Conservation (phyloP, 2,329 filamentous ascomycete genomes). For the Hymenoscyphus linearis region DNA sequence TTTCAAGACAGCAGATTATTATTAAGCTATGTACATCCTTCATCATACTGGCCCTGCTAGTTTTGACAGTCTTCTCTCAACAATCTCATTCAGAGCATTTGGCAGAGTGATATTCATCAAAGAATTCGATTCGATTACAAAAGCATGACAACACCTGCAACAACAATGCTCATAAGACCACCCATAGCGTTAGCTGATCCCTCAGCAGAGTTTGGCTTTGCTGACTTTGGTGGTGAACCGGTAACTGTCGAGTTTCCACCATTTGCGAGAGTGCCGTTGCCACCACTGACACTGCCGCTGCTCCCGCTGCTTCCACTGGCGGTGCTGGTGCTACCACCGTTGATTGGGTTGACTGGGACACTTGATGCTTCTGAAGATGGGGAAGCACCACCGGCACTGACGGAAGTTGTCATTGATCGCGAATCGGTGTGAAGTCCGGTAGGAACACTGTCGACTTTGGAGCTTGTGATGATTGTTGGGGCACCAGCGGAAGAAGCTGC, state of each 20-base stretch:
- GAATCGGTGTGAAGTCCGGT: no score
- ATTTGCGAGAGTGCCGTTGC: no score
- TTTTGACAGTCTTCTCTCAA: not conserved
- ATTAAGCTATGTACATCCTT: not conserved
- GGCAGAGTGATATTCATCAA: not conserved
- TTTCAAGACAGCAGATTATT: no score
- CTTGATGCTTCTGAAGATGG: conserved; percentile 2
- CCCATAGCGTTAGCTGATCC: conserved; percentile 1
- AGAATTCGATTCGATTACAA: conserved; percentile 11
- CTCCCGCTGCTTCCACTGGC: not conserved
- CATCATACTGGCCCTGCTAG: not conserved
- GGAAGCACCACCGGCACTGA: not conserved
- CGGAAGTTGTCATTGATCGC: not conserved
- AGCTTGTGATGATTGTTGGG: conserved; percentile 8
- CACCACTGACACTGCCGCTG: not conserved
- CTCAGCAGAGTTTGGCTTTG: not conserved
- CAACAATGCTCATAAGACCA: conserved; percentile 10
- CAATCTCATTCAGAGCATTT: not conserved
- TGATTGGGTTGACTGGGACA: not conserved
- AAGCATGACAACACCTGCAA: conserved; percentile 12
- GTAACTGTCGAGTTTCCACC: not conserved
- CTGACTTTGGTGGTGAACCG: conserved; percentile 1
- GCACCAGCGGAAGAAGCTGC: not conserved
- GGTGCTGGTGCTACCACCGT: not conserved
- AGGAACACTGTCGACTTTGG: not conserved